These are phyloP conservation scores for Trametes cubensis DNA, from an alignment of 768 basidiomycete species.

Conservation along the genomic window DNA sequence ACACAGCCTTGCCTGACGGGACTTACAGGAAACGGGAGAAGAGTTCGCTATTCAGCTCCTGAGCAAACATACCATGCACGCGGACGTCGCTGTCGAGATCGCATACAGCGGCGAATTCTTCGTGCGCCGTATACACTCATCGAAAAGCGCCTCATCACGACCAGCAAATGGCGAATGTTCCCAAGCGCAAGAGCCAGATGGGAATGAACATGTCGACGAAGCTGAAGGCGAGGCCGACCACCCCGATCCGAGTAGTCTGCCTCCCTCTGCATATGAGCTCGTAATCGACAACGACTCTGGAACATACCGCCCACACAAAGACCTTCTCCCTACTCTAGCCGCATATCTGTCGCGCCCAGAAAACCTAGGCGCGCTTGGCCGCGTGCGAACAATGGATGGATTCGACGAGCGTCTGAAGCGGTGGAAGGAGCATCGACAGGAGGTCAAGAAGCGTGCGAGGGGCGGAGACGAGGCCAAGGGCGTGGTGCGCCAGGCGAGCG, in stretches of 20 bases:
- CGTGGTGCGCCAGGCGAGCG: slow-evolving; percentile 18
- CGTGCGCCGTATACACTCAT: slow-evolving; percentile 29
- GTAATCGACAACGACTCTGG: slow-evolving; percentile 53
- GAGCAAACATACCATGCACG: slow-evolving; percentile 52
- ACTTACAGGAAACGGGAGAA: slow-evolving; percentile 43
- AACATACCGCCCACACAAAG: slow-evolving; percentile 46
- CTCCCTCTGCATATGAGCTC: slow-evolving; percentile 41
- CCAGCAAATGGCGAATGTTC: slow-evolving; percentile 9
- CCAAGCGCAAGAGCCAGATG: not conserved
- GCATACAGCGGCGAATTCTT: slow-evolving; percentile 48
- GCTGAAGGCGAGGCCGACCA: slow-evolving; percentile 22
- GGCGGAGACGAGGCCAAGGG: slow-evolving; percentile 14
- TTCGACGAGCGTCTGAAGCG: slow-evolving; percentile 42
- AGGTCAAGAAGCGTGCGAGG: slow-evolving; percentile 32
- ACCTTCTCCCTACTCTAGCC: slow-evolving; percentile 42
- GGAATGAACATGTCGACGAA: slow-evolving; percentile 12
- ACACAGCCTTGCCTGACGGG: not conserved
- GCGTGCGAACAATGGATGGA: slow-evolving; percentile 41
- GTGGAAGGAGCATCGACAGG: slow-evolving; percentile 38
- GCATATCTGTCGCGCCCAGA: slow-evolving; percentile 37
- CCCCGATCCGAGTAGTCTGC: slow-evolving; percentile 29
- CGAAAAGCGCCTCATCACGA: not conserved
- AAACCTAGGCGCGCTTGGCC: slow-evolving; percentile 43
- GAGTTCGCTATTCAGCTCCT: slow-evolving; percentile 47
- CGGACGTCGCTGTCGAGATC: slow-evolving; percentile 46